Percentiles rank a stretch among this genome's conserved stretches.
These are phyloP conservation scores for Chenopodium album DNA, from an alignment of 148 eudicot genomes.

Conservation along the genomic window DNA sequence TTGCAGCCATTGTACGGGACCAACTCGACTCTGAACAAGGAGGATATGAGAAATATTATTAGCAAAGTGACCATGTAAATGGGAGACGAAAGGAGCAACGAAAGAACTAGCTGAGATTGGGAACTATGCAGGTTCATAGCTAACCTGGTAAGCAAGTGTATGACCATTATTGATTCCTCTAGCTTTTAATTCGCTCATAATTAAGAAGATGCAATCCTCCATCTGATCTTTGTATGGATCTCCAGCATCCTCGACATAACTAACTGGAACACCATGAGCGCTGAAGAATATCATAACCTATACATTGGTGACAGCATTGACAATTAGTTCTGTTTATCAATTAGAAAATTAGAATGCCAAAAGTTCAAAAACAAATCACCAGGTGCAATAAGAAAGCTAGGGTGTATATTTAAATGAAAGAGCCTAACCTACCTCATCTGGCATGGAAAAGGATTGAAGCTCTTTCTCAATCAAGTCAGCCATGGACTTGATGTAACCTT, in stretches of 20 bases:
- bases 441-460: slow-evolving; percentile 55
- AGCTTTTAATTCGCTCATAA: slow-evolving; percentile 86
- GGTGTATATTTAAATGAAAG: slow-evolving; percentile 6
- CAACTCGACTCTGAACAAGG: slow-evolving; percentile 82
- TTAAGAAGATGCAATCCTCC: slow-evolving; percentile 90
- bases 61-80: not conserved
- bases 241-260: slow-evolving; percentile 90
- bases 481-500: slow-evolving; percentile 92
- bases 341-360: not conserved
- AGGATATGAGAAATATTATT: slow-evolving; percentile 11
- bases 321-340: slow-evolving; percentile 8
- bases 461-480: slow-evolving; percentile 94
- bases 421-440: slow-evolving; percentile 60
- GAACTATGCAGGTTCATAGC: not conserved
- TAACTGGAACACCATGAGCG: slow-evolving; percentile 98
- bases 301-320: slow-evolving; percentile 16
- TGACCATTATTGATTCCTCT: slow-evolving; percentile 74
- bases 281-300: slow-evolving; percentile 99
- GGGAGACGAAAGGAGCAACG: not conserved
- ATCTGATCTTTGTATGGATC: slow-evolving; percentile 98
- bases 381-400: not conserved
- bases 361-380: not conserved
- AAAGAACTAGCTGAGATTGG: not conserved
- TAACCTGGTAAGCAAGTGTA: slow-evolving; percentile 93
- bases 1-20: slow-evolving; percentile 98